Base-by-base conservation (phyloP, 1,284 basidiomycete genomes). In the Sanguinoderma infundibulare region DNA sequence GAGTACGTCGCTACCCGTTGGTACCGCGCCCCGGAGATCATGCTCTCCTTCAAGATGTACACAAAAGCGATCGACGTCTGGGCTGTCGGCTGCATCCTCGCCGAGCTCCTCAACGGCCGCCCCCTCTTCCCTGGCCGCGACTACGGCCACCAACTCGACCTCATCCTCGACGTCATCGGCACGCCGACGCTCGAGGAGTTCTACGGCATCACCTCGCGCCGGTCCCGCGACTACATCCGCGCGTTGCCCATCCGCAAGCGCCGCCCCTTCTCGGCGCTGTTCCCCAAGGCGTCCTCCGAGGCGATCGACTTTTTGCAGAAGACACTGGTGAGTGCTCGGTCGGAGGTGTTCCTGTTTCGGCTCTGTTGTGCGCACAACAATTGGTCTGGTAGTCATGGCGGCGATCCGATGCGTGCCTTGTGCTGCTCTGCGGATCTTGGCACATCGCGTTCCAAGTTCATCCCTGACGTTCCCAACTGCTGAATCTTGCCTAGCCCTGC, bases 11-110 rank as follows among this genome's bases (percentile, higher is more conserved):
- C 92, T 1, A 95, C 93, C 47, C 79, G 92, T 51, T 91, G 92
- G 91, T 94, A 93, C 73, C 83, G 91, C 60, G 92, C 92, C 6
- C 91, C 91, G 0, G 93, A 95, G 77, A 95, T 95, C 74, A 95
- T 95, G 93, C 79, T 95, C 61, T 90, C 87, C 55, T 95, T 95
- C 79, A 93, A 92, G 74, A 92, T 92, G 83, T 94, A 92, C 75
- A 87, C 86, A 49, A 87, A 87, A 79, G 86, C 90, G 36, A 90
- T 93, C 67, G 91, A 93, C 71, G 81, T 93, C 58, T 95, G 94
- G 94, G 90, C 91, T 3, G 90, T 96, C 44, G 94, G 94, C 0
- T 95, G 92, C 73, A 94, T 96, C 69, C 79, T 95, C 24, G 94
- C 91, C n/a, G 94, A 96, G 75, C 89, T 96, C 78, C 79, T 96